Percentiles rank a stretch among this genome's conserved stretches.
Conservation (phyloP, 2,329 filamentous ascomycete species). For the Beauveria scarabaeidicola region DNA sequence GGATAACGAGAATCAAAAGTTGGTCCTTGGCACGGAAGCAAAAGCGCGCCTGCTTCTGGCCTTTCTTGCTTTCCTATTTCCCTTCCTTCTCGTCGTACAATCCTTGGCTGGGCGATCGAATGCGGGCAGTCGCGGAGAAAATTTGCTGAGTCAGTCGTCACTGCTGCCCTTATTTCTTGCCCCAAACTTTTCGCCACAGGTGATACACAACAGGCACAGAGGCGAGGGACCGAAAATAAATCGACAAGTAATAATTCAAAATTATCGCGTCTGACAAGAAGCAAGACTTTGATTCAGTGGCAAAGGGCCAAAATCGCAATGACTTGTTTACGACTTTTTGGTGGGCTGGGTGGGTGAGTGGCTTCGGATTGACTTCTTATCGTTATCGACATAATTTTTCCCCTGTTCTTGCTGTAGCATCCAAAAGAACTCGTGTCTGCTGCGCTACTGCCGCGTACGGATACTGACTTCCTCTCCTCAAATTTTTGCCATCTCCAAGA, state of each 20-base stretch:
- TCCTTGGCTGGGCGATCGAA: constrained; percentile 5
- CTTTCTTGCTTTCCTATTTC: background rate
- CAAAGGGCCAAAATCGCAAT: background rate
- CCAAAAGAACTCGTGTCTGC: background rate
- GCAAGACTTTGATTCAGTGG: background rate
- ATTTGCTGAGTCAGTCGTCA: constrained; percentile 33
- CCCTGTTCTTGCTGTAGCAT: background rate
- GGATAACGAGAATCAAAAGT: no score
- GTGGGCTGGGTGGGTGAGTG: constrained; percentile 9
- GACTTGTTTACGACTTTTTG: background rate
- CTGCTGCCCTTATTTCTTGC: constrained; percentile 33
- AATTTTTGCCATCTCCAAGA: background rate
- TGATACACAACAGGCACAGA: constrained; percentile 32
- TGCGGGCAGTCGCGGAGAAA: constrained; percentile 29
- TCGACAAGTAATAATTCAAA: constrained; percentile 15
- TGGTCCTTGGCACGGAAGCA: background rate
- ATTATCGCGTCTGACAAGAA: background rate
- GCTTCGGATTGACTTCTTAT: constrained; percentile 5
- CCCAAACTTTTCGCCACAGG: constrained; percentile 26
- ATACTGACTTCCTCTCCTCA: background rate
- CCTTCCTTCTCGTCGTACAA: background rate
- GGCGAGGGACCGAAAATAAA: constrained; percentile 16
- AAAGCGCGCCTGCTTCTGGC: background rate
- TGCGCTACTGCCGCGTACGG: no score
- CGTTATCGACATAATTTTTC: constrained; percentile 7